Percentiles rank a stretch among this genome's conserved stretches.
Evolutionary conservation across 2,329 filamentous ascomycete genomes (phyloP).

Genomic region (Monosporascus sp.): DNA sequence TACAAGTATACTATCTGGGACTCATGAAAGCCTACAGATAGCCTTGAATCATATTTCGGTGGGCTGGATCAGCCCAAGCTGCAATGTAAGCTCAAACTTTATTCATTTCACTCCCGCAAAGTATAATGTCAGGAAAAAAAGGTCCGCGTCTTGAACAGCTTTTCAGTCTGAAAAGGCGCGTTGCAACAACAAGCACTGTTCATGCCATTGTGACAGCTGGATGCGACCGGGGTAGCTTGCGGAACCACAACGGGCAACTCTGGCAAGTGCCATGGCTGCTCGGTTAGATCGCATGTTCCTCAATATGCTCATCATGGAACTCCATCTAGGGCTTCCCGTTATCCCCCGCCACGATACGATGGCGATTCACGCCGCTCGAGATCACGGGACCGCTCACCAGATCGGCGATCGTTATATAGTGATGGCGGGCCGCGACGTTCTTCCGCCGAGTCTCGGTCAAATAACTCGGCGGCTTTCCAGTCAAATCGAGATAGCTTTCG

Average conservation of each 20-base stretch:
- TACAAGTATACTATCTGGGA: not conserved
- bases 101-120: not conserved
- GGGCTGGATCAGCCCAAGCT: not conserved
- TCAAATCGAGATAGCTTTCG: slow-evolving; percentile 53
- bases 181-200: too few species aligned
- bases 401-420: slow-evolving; percentile 48
- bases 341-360: slow-evolving; percentile 56
- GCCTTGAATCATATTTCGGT: not conserved
- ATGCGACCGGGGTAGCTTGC: too few species aligned
- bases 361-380: slow-evolving; percentile 57
- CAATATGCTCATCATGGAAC: slow-evolving; percentile 21
- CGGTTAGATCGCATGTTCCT: not conserved
- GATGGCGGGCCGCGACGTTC: slow-evolving; percentile 67
- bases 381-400: slow-evolving; percentile 65
- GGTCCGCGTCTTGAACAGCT: not conserved
- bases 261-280: not conserved
- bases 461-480: slow-evolving; percentile 55
- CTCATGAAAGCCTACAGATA: not conserved
- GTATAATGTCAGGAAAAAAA: too few species aligned
- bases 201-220: too few species aligned
- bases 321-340: slow-evolving; percentile 45
- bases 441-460: slow-evolving; percentile 52
- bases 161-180: not conserved
- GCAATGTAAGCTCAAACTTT: not conserved
- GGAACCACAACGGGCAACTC: not conserved